phyloP scores from a whole-genome alignment of 257 asterid species.

The Ilex asprella region DNA sequence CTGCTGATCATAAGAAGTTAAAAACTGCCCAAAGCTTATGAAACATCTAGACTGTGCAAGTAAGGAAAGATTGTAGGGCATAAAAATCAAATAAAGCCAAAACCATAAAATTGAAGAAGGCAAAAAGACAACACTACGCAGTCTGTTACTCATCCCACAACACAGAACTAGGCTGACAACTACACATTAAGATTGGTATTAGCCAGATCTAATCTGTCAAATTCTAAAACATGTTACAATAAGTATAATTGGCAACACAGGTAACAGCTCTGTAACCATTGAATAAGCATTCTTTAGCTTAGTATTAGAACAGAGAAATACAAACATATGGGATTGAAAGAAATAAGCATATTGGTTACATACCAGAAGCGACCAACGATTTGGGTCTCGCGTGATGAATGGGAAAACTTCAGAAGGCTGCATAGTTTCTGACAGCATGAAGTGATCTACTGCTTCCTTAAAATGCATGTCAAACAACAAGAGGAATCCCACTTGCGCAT shows the following conservation, averaged over 20 bases:
- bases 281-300: not conserved
- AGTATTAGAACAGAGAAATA: not conserved
- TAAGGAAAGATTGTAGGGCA: not conserved
- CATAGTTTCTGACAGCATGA: slow-evolving; percentile 87
- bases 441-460: slow-evolving; percentile 91
- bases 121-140: not conserved
- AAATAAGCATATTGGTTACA: not conserved
- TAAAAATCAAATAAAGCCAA: too few species aligned
- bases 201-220: not conserved
- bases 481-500: slow-evolving; percentile 94
- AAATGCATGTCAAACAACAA: slow-evolving; percentile 88
- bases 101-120: not conserved
- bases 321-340: not conserved
- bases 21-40: too few species aligned
- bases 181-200: not conserved
- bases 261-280: too few species aligned
- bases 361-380: slow-evolving; percentile 96
- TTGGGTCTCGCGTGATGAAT: slow-evolving; percentile 89
- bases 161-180: not conserved
- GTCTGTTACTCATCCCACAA: not conserved
- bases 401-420: slow-evolving; percentile 98
- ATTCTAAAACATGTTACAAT: not conserved
- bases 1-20: too few species aligned
- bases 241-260: not conserved
- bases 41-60: too few species aligned